Percentiles rank a stretch among this genome's conserved stretches.
Evolutionary conservation across 2,329 filamentous ascomycete species (phyloP).

Genomic region (Monilinia polystroma): DNA sequence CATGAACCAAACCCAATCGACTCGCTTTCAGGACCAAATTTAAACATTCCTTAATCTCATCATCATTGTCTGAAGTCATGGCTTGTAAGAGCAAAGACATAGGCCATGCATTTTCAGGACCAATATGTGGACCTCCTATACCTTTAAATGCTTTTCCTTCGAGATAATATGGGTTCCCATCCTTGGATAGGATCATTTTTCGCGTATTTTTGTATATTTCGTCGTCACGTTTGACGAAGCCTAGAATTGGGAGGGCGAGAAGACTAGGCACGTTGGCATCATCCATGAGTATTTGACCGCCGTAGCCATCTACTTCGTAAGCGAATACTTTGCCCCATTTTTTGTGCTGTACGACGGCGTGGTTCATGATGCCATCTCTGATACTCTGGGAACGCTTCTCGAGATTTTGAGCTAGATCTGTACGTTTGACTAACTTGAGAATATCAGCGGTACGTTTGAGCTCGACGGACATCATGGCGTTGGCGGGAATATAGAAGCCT

Average conservation of each 20-base stretch:
- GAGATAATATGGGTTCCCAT: constrained; percentile 81
- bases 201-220: constrained; percentile 84
- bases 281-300: constrained; percentile 80
- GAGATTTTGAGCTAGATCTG: constrained; percentile 54
- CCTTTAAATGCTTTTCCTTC: constrained; percentile 74
- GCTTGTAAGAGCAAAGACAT: constrained; percentile 93
- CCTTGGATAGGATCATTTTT: constrained; percentile 53
- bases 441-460: constrained; percentile 71
- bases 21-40: constrained; percentile 73
- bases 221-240: constrained; percentile 66
- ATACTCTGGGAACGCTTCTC: constrained; percentile 62
- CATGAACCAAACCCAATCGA: constrained; percentile 79
- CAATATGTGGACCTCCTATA: constrained; percentile 78
- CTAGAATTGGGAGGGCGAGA: constrained; percentile 74
- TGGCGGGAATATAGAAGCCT: constrained; percentile 91
- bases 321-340: constrained; percentile 79
- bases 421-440: constrained; percentile 57
- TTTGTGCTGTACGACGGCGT: constrained; percentile 76
- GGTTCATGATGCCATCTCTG: constrained; percentile 74
- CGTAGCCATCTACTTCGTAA: constrained; percentile 85
- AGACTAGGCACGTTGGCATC: constrained; percentile 85
- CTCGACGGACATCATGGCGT: constrained; percentile 94
- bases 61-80: constrained; percentile 80
- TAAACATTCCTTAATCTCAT: constrained; percentile 75
- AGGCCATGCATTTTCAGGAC: constrained; percentile 89